A percentile compares a stretch with the other conserved stretches of the same genome.
Evolutionary conservation across 345 rosid species (phyloP).

Genomic region (Dipteronia dyeriana): DNA sequence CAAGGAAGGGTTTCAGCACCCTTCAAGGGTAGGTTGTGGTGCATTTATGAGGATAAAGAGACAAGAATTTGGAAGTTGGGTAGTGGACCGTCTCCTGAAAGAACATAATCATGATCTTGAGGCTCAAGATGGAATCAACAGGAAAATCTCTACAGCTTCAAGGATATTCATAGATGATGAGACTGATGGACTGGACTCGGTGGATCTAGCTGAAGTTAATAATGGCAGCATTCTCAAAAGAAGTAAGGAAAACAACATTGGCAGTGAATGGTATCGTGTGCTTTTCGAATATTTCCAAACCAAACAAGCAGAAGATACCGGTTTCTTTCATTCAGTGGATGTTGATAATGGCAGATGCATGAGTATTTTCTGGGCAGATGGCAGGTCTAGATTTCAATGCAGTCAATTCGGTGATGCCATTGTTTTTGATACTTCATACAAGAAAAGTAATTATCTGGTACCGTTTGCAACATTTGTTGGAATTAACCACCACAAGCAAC

Average conservation of each 20-base stretch:
- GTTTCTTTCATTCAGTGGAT: slow-evolving; percentile 77
- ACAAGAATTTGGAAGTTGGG: slow-evolving; percentile 79
- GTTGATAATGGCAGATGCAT: slow-evolving; percentile 58
- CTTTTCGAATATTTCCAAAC: slow-evolving; percentile 77
- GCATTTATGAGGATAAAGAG: slow-evolving; percentile 94
- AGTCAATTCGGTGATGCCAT: slow-evolving; percentile 84
- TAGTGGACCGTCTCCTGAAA: slow-evolving; percentile 73
- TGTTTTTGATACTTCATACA: slow-evolving; percentile 76
- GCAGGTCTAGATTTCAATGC: slow-evolving; percentile 83
- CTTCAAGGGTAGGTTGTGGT: slow-evolving; percentile 89
- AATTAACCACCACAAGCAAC: slow-evolving; percentile 85
- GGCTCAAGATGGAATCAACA: slow-evolving; percentile 32
- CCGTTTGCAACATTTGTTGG: slow-evolving; percentile 87
- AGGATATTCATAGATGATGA: slow-evolving; percentile 59
- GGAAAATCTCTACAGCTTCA: slow-evolving; percentile 40
- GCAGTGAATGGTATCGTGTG: slow-evolving; percentile 68
- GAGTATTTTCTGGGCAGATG: slow-evolving; percentile 90
- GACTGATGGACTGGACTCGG: slow-evolving; percentile 48
- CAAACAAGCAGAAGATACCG: slow-evolving; percentile 78
- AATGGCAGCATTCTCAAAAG: slow-evolving; percentile 32
- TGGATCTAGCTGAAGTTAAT: slow-evolving; percentile 43
- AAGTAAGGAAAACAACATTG: slow-evolving; percentile 50
- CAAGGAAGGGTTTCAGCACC: slow-evolving; percentile 95
- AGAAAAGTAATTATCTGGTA: slow-evolving; percentile 52
- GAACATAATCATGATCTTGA: slow-evolving; percentile 83